Evolutionary conservation across 306 rosid genomes (phyloP), one percentile per base, ranked within the genome.

Genomic region (Medicago arabica): DNA sequence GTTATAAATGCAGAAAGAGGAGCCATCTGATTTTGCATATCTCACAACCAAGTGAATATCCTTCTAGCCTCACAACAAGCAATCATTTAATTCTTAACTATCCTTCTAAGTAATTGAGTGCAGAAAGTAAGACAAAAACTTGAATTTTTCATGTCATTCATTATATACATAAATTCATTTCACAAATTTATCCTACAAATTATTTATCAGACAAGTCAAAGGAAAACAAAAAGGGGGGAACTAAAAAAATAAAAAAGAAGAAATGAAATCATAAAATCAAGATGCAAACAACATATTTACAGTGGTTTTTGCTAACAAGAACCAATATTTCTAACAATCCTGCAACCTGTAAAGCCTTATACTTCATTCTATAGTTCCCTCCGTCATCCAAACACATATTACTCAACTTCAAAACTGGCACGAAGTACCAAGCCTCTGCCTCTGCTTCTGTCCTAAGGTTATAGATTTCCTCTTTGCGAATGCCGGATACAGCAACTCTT

Each of bases 371-470:
- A 82, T 74, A 69, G 74, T 68, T 50, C 71, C 68, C 31, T 28
- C 31, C 4, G 4, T 28, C 31, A 28, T 28, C 31, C 31, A 28
- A 28, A 28, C 84, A 28, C 84, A 40, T 49, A 75, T 78, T 39
- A 78, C 88, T 81, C 86, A 76, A 57, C 82, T 71, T 93, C 97
- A 95, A 92, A 95, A 95, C 92, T 95, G 97, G 97, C 99, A 95
- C 41, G 99, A 95, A 61, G 98, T 95, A 78, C 99, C 99, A 46
- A 95, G 98, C 91, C 98, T 92, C 92, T 80, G 97, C 72, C 89
- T 89, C 92, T 83, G 97, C 88, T 85, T 90, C 89, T 92, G 97
- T 59, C 98, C 96, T 60, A 67, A 71, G 78, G 92, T 84, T 67
- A 83, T 80, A 1, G 89, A 85, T 62, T 89, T 92, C 74, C 98